Percentiles rank a stretch among this genome's conserved stretches.
phyloP scores from a whole-genome alignment of 2,329 filamentous ascomycete genomes.

The Penicillium glabrum region DNA sequence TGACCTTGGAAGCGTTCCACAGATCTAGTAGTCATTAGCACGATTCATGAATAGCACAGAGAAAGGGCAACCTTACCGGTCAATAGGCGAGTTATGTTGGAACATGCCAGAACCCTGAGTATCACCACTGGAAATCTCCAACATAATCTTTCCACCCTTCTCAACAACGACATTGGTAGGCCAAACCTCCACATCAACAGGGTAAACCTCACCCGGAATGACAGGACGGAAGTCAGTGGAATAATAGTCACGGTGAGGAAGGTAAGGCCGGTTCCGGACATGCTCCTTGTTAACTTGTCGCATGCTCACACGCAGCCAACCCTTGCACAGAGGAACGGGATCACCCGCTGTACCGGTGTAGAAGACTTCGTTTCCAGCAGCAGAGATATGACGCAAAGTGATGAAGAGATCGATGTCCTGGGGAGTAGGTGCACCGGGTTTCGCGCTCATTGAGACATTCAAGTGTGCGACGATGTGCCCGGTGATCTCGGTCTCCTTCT shows the following conservation, averaged over 20 bases:
- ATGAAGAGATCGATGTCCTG: constrained; percentile 57
- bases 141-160: constrained; percentile 30
- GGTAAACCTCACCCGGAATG: constrained; percentile 51
- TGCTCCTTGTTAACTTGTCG: constrained; percentile 50
- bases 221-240: constrained; percentile 50
- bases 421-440: constrained; percentile 41
- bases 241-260: constrained; percentile 53
- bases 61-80: constrained; percentile 25
- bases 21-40: constrained; percentile 30
- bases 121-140: constrained; percentile 44
- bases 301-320: constrained; percentile 55
- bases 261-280: constrained; percentile 44
- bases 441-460: constrained; percentile 56
- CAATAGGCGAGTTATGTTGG: constrained; percentile 43
- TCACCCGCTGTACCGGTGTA: constrained; percentile 59
- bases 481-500: constrained; percentile 67
- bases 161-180: constrained; percentile 39
- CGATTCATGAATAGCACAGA: not conserved
- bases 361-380: constrained; percentile 52
- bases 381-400: constrained; percentile 53
- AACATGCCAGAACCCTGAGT: constrained; percentile 55
- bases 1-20: constrained; percentile 46
- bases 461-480: constrained; percentile 66
- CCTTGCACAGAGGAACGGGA: constrained; percentile 55
- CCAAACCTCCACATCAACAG: constrained; percentile 49